Evolutionary conservation across 306 rosid genomes (phyloP).

Genomic region (Rosa persica): DNA sequence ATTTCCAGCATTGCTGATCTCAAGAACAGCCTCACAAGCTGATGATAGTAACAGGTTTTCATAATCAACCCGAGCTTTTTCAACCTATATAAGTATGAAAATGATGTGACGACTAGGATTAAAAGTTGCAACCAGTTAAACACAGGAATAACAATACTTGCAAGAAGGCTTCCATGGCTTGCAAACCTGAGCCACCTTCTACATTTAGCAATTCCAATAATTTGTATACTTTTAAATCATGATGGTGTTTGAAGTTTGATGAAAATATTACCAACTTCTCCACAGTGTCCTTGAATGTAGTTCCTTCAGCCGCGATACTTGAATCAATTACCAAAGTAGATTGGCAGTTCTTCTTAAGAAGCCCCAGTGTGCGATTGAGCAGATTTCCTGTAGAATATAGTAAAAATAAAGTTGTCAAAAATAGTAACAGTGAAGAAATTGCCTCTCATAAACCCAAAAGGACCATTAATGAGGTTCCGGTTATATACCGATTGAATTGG

Average conservation of each 20-base stretch:
- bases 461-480: conserved; percentile 17
- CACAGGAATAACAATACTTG: neutral
- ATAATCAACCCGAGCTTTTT: conserved; percentile 61
- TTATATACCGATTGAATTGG: conserved; percentile 79
- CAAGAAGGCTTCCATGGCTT: conserved; percentile 1
- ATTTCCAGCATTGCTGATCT: conserved; percentile 87
- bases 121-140: neutral
- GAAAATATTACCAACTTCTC: conserved; percentile 56
- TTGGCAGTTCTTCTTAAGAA: conserved; percentile 83
- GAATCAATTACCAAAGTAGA: conserved; percentile 81
- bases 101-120: neutral
- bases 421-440: neutral
- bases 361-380: conserved; percentile 89
- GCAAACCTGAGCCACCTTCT: conserved; percentile 6
- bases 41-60: conserved; percentile 75
- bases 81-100: conserved; percentile 47
- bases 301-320: conserved; percentile 69
- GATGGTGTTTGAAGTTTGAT: neutral
- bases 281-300: conserved; percentile 61
- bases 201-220: conserved; percentile 1
- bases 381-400: conserved; percentile 74
- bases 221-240: neutral
- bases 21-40: conserved; percentile 89
- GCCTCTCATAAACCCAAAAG: conserved; percentile 7
- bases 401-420: conserved; percentile 15